These are phyloP conservation scores for Lodderomyces parapsilosis DNA, from an alignment of 1,139 yeast genomes.

Conservation along the genomic window DNA sequence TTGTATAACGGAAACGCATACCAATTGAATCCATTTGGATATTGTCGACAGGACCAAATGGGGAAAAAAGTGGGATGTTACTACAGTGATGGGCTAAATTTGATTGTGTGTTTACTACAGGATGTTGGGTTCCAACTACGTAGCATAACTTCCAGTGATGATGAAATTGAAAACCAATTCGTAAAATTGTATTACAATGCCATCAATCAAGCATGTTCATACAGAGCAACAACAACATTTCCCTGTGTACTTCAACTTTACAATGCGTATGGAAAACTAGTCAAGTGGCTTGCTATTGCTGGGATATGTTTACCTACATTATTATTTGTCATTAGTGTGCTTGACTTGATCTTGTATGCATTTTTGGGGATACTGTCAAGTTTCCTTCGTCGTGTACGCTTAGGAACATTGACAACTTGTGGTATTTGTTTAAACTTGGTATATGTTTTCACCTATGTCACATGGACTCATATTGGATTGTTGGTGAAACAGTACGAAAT, in stretches of 20 bases:
- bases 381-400: background rate
- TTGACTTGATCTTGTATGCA: conserved; percentile 2
- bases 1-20: conserved; percentile 41
- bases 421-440: background rate
- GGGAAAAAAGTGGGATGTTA: conserved; percentile 31
- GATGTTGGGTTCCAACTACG: conserved; percentile 54
- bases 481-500: conserved; percentile 6
- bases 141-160: background rate
- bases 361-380: background rate
- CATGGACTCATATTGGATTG: background rate
- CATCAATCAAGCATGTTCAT: conserved; percentile 13
- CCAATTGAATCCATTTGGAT: conserved; percentile 49
- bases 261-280: conserved; percentile 3
- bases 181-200: conserved; percentile 21
- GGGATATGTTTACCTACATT: background rate
- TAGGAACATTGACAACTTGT: background rate
- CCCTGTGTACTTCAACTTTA: conserved; percentile 12
- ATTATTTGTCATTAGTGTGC: background rate
- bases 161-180: conserved; percentile 30
- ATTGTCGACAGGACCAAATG: conserved; percentile 34
- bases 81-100: conserved; percentile 43
- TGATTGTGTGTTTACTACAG: conserved; percentile 43
- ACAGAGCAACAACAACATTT: background rate
- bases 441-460: background rate
- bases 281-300: conserved; percentile 1